Percentiles rank a stretch among this genome's conserved stretches.
These are phyloP conservation scores for Boletus eberwhitei DNA, from an alignment of 768 basidiomycete genomes.

Conservation along the genomic window DNA sequence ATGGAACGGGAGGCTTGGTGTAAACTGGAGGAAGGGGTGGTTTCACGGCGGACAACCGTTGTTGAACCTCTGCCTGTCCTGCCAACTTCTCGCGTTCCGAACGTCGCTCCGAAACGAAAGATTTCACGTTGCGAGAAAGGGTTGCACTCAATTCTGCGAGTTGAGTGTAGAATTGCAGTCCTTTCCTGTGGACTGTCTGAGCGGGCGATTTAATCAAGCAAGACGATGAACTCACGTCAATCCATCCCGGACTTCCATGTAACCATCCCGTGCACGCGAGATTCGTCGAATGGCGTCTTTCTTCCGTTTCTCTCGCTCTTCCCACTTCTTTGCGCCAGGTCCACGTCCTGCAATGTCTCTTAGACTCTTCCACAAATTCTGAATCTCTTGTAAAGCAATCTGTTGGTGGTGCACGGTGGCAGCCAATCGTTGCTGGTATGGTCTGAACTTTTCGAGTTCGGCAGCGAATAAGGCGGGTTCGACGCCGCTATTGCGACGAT, in stretches of 20 bases:
- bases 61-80: slow-evolving; percentile 69
- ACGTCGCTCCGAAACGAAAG: slow-evolving; percentile 61
- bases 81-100: slow-evolving; percentile 69
- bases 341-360: slow-evolving; percentile 73
- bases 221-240: slow-evolving; percentile 55
- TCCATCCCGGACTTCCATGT: slow-evolving; percentile 84
- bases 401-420: slow-evolving; percentile 80
- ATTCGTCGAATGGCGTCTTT: slow-evolving; percentile 73
- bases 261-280: slow-evolving; percentile 73
- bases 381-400: slow-evolving; percentile 68
- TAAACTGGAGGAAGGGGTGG: slow-evolving; percentile 37
- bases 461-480: slow-evolving; percentile 88
- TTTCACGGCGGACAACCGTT: slow-evolving; percentile 48
- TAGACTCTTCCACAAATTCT: slow-evolving; percentile 68
- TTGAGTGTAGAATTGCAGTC: slow-evolving; percentile 84
- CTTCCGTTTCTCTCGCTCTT: slow-evolving; percentile 76
- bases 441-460: slow-evolving; percentile 94
- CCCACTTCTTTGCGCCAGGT: slow-evolving; percentile 74
- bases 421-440: slow-evolving; percentile 80
- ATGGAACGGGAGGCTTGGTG: slow-evolving; percentile 50
- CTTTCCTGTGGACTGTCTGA: slow-evolving; percentile 54
- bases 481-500: slow-evolving; percentile 77
- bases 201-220: slow-evolving; percentile 2
- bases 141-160: slow-evolving; percentile 59
- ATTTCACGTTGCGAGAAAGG: slow-evolving; percentile 55